Percentiles rank a stretch among this genome's conserved stretches.
Conservation (phyloP, 108 stramenopile species). For the Cyclotella distinguenda region DNA sequence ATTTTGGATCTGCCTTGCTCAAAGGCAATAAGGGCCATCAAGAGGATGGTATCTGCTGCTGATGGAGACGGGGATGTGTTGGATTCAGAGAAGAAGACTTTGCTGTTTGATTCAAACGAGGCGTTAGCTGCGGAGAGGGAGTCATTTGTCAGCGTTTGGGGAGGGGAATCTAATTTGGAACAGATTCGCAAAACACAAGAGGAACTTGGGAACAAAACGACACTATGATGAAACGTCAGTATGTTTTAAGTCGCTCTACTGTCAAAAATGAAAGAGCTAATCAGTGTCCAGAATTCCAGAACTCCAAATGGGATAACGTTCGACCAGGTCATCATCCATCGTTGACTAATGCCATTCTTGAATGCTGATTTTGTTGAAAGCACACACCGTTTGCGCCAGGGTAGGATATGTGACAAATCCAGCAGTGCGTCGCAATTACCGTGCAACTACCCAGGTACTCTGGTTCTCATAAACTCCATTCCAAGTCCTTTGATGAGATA, state of each 20-base stretch:
- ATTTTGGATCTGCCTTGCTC: slow-evolving; percentile 37
- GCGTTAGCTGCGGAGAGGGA: slow-evolving; percentile 33
- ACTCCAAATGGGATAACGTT: no score
- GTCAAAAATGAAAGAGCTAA: neutral
- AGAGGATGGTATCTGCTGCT: slow-evolving; percentile 25
- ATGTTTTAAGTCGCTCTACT: no score
- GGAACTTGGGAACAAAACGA: slow-evolving; percentile 12
- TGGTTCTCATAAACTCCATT: no score
- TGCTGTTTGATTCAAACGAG: slow-evolving; percentile 14
- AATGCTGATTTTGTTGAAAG: no score
- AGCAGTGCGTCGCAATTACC: no score
- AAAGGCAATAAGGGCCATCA: slow-evolving; percentile 37
- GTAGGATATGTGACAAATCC: no score
- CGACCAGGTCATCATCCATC: no score
- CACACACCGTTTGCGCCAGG: no score
- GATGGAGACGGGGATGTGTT: slow-evolving; percentile 40
- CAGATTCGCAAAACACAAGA: slow-evolving; percentile 32
- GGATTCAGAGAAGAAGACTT: slow-evolving; percentile 1
- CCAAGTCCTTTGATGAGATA: no score
- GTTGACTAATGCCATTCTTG: no score
- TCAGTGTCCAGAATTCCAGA: no score
- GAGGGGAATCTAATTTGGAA: slow-evolving; percentile 25
- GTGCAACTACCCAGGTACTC: no score
- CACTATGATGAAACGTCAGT: neutral
- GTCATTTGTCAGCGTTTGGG: slow-evolving; percentile 40